A percentile compares a stretch with the other conserved stretches of the same genome.
Evolutionary conservation across 1,284 basidiomycete genomes (phyloP).

Genomic region (Trichosporon coremiiforme): DNA sequence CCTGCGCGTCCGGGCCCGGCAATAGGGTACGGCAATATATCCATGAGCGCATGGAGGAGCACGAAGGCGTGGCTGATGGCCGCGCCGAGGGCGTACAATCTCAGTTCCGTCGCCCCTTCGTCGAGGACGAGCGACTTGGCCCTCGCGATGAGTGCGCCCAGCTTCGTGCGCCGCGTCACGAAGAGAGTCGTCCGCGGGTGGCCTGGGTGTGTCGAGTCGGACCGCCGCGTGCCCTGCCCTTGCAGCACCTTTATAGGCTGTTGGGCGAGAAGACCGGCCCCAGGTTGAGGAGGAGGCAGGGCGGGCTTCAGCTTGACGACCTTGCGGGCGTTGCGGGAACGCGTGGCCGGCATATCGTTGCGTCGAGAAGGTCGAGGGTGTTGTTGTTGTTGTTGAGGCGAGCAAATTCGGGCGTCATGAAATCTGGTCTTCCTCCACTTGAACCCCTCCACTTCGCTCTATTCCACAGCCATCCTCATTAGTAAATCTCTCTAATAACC

Average conservation of each 20-base stretch:
- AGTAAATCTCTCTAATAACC: not conserved
- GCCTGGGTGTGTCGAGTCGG: slow-evolving; percentile 41
- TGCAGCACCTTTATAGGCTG: slow-evolving; percentile 45
- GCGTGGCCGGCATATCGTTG: slow-evolving; percentile 5
- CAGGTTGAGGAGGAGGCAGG: slow-evolving; percentile 22
- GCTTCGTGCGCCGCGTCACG: slow-evolving; percentile 71
- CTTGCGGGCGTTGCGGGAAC: not conserved
- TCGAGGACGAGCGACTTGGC: slow-evolving; percentile 86
- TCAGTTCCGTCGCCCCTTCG: slow-evolving; percentile 73
- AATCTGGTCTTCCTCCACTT: not conserved
- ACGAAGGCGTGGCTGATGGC: slow-evolving; percentile 80
- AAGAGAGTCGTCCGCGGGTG: slow-evolving; percentile 74
- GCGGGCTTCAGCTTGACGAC: slow-evolving; percentile 31
- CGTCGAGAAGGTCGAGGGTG: not conserved
- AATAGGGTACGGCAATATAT: slow-evolving; percentile 68
- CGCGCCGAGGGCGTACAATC: slow-evolving; percentile 79
- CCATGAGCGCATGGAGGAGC: slow-evolving; percentile 70
- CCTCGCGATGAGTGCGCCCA: slow-evolving; percentile 66
- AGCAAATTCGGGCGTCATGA: not conserved
- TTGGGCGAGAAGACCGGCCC: slow-evolving; percentile 17
- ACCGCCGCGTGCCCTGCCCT: slow-evolving; percentile 39
- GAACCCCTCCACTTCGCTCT: not conserved
- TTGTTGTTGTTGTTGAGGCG: not conserved
- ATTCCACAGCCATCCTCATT: not conserved
- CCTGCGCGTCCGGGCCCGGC: slow-evolving; percentile 50